Percentiles rank a stretch among this genome's conserved stretches.
Evolutionary conservation across 352 stramenopile genomes (phyloP).

Genomic region (Pythium sp.): DNA sequence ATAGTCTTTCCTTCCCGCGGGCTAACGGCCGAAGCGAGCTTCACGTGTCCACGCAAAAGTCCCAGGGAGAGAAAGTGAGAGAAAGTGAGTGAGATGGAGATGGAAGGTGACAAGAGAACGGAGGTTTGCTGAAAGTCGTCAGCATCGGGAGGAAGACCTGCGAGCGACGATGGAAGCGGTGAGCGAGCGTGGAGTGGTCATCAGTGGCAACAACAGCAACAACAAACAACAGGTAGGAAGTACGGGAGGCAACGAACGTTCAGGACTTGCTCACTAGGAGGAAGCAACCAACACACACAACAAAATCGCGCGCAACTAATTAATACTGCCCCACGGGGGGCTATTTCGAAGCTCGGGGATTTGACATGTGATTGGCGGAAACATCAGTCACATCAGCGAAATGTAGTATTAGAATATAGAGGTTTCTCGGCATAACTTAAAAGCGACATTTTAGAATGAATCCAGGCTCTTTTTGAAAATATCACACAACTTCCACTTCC

Average conservation of each 20-base stretch:
- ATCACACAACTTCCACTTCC: neutral
- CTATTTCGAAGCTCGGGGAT: neutral
- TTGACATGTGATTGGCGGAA: constrained; percentile 7
- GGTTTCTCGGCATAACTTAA: neutral
- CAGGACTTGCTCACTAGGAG: constrained; percentile 21
- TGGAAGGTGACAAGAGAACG: constrained; percentile 4
- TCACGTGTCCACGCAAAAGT: neutral
- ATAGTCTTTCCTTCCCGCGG: neutral
- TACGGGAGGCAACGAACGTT: constrained; percentile 11
- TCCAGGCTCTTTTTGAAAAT: neutral
- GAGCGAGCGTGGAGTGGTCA: neutral
- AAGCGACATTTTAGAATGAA: neutral
- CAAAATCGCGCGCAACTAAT: constrained; percentile 5
- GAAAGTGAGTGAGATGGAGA: neutral
- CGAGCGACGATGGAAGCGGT: neutral
- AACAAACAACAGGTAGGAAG: constrained; percentile 24
- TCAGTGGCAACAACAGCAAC: neutral
- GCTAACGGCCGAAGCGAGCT: neutral
- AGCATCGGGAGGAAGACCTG: neutral
- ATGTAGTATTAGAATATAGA: neutral
- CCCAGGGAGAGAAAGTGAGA: neutral
- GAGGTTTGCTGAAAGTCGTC: neutral
- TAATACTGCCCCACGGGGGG: constrained; percentile 8
- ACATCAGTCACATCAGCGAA: neutral
- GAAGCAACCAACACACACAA: constrained; percentile 8